A percentile compares a stretch with the other conserved stretches of the same genome.
These are phyloP conservation scores for Choanephora cucurbitarum DNA, from an alignment of 371 early-diverging fungal genomes.

Conservation along the genomic window DNA sequence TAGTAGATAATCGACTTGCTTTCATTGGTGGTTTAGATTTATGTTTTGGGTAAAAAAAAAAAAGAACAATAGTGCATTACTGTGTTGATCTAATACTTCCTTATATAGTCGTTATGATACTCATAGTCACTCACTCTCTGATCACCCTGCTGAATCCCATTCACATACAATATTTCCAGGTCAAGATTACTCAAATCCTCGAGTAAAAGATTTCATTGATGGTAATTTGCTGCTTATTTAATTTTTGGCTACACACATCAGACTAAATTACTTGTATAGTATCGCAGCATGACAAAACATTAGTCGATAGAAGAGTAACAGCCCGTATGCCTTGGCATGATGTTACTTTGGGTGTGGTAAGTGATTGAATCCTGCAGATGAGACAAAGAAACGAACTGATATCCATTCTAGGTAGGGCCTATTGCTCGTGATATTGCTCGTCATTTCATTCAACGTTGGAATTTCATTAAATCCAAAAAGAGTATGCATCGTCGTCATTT, in stretches of 20 bases:
- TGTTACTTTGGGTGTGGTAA: slow-evolving; percentile 71
- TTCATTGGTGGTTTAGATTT: slow-evolving; percentile 93
- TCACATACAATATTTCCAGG: slow-evolving; percentile 71
- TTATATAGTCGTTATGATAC: slow-evolving; percentile 78
- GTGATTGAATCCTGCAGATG: no score
- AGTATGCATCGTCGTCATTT: slow-evolving; percentile 60
- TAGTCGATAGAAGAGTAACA: slow-evolving; percentile 59
- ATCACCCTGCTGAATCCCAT: slow-evolving; percentile 58
- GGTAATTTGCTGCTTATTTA: slow-evolving; percentile 36
- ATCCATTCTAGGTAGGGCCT: slow-evolving; percentile 58
- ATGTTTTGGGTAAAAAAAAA: slow-evolving; percentile 70
- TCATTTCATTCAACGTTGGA: slow-evolving; percentile 94
- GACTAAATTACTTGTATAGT: slow-evolving; percentile 49
- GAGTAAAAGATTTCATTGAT: slow-evolving; percentile 85
- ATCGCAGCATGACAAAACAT: slow-evolving; percentile 46
- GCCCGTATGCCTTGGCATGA: slow-evolving; percentile 98
- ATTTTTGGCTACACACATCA: no score
- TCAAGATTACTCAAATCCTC: slow-evolving; percentile 93
- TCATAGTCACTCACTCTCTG: slow-evolving; percentile 77
- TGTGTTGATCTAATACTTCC: no score
- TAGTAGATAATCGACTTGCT: slow-evolving; percentile 82
- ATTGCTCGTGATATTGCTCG: slow-evolving; percentile 84
- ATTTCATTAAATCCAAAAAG: slow-evolving; percentile 77
- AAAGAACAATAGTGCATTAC: no score
- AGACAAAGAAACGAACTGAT: no score